Evolutionary conservation across 129 eudicot species (phyloP).

Genomic region (Helichrysum umbraculigerum): DNA sequence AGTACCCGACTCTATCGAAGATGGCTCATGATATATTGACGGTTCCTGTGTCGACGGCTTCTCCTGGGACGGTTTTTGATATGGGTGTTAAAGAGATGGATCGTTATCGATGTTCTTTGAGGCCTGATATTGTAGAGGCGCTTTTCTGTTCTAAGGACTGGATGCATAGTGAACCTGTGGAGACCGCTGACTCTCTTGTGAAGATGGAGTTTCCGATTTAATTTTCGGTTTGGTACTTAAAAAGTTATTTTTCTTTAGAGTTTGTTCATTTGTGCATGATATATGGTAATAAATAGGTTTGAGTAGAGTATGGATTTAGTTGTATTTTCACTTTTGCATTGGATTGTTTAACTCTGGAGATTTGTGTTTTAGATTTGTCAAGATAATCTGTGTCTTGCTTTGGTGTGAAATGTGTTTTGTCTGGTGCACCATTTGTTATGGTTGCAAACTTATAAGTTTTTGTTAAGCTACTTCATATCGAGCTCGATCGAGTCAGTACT

Average conservation of each 20-base stretch:
- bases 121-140: conserved; percentile 84
- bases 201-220: conserved; percentile 75
- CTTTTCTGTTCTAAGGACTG: conserved; percentile 81
- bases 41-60: conserved; percentile 62
- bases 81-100: conserved; percentile 63
- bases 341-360: not conserved
- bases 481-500: not conserved
- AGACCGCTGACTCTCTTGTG: conserved; percentile 29
- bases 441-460: not conserved
- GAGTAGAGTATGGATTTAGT: conserved; percentile 5
- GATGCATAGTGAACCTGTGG: conserved; percentile 42
- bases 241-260: conserved; percentile 1
- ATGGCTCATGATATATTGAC: conserved; percentile 86
- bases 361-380: conserved; percentile 5
- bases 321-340: not conserved
- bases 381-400: conserved; percentile 1
- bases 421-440: not conserved
- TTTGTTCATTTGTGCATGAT: conserved; percentile 28
- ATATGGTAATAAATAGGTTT: conserved; percentile 31
- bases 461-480: no score
- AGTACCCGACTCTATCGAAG: conserved; percentile 78
- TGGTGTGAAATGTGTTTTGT: not conserved
- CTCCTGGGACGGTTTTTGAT: conserved; percentile 52
- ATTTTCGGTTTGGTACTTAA: not conserved
- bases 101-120: conserved; percentile 53